Evolutionary conservation across 2,329 filamentous ascomycete species (phyloP), one percentile per base, ranked within the genome.

Genomic region (Coniochaeta prunicola): DNA sequence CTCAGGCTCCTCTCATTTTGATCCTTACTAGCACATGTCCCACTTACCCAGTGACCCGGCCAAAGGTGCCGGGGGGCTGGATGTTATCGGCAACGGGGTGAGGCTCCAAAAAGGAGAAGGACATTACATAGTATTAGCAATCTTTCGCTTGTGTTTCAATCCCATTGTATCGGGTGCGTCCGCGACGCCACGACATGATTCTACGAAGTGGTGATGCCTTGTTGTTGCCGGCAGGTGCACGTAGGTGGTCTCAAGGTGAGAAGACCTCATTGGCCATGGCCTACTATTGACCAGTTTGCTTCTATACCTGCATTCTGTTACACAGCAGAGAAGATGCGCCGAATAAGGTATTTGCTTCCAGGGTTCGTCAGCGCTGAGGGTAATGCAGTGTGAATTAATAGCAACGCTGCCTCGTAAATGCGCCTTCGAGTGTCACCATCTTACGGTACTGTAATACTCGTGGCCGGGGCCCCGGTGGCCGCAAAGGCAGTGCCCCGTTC

Each of bases 121-220:
- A 24, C 40, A 13, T 9, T 19, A 8, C n/a, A 30, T n/a, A 30
- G 45, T 3, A 50, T 5, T 17, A 30, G 45, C 24, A 50, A 50
- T 50, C n/a, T 50, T 50, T 21, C 45, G 45, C 45, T 50, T 50
- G 45, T 50, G 45, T 50, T 50, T 50, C 45, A 50, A 50, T 50
- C 45, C 45, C 45, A 50, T 50, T 21, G 24, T 26, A 12, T 26
- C 45, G 45, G 45, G 30, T 17, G 45, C 45, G 21, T 21, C 45
- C 45, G 21, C 45, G 21, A 28, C 24, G 45, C 45, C 45, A 50
- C 45, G 24, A 2, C 17, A 17, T 50, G 21, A 17, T 30, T 26
- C 24, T 28, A 3, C 13, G 6, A 48, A 26, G 45, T 5, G 24
- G n/a, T n/a, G n/a, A n/a, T n/a, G n/a, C n/a, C n/a, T n/a, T n/a